Percentiles rank a stretch among this genome's conserved stretches.
These are phyloP conservation scores for Escovopsis sp. DNA, from an alignment of 2,329 filamentous ascomycete species.

Conservation along the genomic window DNA sequence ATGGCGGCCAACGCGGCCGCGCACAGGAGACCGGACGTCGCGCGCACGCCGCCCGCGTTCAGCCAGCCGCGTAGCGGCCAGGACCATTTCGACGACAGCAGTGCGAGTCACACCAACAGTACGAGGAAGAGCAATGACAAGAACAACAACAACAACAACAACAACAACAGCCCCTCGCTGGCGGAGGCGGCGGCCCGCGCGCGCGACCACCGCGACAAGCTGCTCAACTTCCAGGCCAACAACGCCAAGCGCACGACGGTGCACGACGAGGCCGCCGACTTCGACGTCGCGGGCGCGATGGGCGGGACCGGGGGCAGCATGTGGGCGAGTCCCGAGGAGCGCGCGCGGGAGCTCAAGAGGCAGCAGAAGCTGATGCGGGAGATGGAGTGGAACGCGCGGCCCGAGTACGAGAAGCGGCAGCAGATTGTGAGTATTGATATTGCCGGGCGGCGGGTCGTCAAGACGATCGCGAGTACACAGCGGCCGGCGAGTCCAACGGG, in stretches of 20 bases:
- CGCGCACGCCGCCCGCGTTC: constrained; percentile 45
- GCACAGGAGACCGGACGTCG: constrained; percentile 51
- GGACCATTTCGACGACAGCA: constrained; percentile 6
- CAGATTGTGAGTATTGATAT: constrained; percentile 78
- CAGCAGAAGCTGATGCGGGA: constrained; percentile 74
- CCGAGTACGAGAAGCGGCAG: constrained; percentile 77
- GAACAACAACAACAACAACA: too few relatives aligned
- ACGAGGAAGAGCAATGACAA: too few relatives aligned
- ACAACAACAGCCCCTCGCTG: constrained; percentile 17
- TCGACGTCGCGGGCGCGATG: constrained; percentile 34
- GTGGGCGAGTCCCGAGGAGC: constrained; percentile 73
- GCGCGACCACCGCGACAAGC: constrained; percentile 62
- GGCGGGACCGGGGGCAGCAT: constrained; percentile 36
- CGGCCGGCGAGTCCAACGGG: constrained; percentile 33
- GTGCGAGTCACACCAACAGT: too few relatives aligned
- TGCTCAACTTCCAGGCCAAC: constrained; percentile 70
- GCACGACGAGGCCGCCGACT: constrained; percentile 64
- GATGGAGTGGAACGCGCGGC: constrained; percentile 70
- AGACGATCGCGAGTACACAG: constrained; percentile 50
- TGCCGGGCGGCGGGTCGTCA: constrained; percentile 60
- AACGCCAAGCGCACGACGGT: constrained; percentile 75
- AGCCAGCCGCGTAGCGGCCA: constrained; percentile 26
- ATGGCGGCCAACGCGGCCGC: constrained; percentile 66
- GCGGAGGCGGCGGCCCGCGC: constrained; percentile 52
- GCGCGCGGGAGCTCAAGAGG: constrained; percentile 66